These are phyloP conservation scores for Xylariales sp. DNA, from an alignment of 2,329 filamentous ascomycete genomes.

Conservation along the genomic window DNA sequence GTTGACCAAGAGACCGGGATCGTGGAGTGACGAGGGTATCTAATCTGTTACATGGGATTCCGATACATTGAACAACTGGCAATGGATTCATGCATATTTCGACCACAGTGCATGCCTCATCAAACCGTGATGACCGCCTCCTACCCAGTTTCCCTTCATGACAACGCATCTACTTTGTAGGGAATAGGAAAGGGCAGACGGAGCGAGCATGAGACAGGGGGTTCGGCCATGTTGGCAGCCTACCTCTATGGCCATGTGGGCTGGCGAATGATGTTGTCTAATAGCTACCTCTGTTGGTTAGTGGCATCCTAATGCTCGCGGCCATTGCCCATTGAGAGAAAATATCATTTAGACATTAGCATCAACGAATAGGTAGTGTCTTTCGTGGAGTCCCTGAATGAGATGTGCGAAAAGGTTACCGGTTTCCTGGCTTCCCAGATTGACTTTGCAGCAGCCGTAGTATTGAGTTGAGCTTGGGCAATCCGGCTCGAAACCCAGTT, in stretches of 20 bases:
- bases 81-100: slow-evolving; percentile 42
- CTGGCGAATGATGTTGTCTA: slow-evolving; percentile 16
- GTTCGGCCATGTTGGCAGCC: slow-evolving; percentile 33
- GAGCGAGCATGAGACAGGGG: slow-evolving; percentile 30
- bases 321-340: neutral
- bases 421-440: slow-evolving; percentile 15
- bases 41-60: slow-evolving; percentile 28
- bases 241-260: slow-evolving; percentile 25
- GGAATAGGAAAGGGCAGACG: slow-evolving; percentile 18
- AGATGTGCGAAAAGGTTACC: slow-evolving; percentile 18
- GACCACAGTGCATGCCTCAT: slow-evolving; percentile 38
- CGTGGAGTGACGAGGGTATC: slow-evolving; percentile 17
- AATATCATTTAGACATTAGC: slow-evolving; percentile 15
- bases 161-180: slow-evolving; percentile 33
- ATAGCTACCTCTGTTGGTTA: slow-evolving; percentile 9
- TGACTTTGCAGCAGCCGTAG: slow-evolving; percentile 4
- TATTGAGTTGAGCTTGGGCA: slow-evolving; percentile 10
- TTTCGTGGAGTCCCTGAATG: neutral
- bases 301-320: slow-evolving; percentile 1
- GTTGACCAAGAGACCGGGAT: slow-evolving; percentile 13
- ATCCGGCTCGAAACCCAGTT: slow-evolving; percentile 22
- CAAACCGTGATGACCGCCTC: slow-evolving; percentile 24
- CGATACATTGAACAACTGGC: slow-evolving; percentile 39
- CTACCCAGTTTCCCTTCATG: slow-evolving; percentile 24
- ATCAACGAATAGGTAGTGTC: neutral